Evolutionary conservation across 257 asterid species (phyloP).

Genomic region (Rehmannia glutinosa): DNA sequence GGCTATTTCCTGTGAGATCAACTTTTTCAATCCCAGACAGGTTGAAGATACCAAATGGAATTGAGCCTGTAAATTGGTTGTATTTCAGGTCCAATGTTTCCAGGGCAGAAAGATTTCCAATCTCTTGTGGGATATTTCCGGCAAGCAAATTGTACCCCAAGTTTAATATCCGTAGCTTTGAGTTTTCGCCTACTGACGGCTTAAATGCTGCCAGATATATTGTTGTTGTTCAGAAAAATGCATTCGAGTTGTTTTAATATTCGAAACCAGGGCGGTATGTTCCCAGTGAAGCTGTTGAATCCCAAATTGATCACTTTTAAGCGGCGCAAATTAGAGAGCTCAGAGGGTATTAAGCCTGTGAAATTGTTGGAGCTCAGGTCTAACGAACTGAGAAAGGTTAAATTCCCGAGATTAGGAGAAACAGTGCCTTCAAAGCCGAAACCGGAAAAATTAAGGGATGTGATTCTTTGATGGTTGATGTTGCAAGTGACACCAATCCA

Average conservation of each 20-base stretch:
- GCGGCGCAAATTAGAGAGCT: conserved; percentile 28
- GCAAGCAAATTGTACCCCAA: conserved; percentile 28
- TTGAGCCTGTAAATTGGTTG: conserved; percentile 23
- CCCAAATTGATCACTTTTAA: conserved; percentile 26
- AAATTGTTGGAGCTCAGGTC: conserved; percentile 33
- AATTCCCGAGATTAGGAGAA: conserved; percentile 33
- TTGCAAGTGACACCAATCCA: too few species aligned
- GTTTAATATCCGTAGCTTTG: conserved; percentile 29
- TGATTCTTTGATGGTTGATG: conserved; percentile 21
- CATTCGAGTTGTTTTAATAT: conserved; percentile 20
- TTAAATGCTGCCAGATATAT: conserved; percentile 47
- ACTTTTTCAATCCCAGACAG: conserved; percentile 19
- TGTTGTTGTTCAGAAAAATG: conserved; percentile 30
- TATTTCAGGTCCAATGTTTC: conserved; percentile 19
- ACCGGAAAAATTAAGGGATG: conserved; percentile 27
- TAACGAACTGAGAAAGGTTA: conserved; percentile 28
- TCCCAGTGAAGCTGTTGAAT: conserved; percentile 31
- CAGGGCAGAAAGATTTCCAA: conserved; percentile 24
- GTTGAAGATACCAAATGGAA: conserved; percentile 27
- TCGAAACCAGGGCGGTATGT: conserved; percentile 42
- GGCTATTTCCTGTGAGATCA: conserved; percentile 25
- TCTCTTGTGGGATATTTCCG: conserved; percentile 35
- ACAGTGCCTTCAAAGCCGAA: conserved; percentile 24
- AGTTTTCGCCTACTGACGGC: conserved; percentile 25
- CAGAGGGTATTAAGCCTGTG: conserved; percentile 35